Percentiles rank a stretch among this genome's conserved stretches.
These are phyloP conservation scores for Aureobasidium lini DNA, from an alignment of 2,329 filamentous ascomycete genomes.

Conservation along the genomic window DNA sequence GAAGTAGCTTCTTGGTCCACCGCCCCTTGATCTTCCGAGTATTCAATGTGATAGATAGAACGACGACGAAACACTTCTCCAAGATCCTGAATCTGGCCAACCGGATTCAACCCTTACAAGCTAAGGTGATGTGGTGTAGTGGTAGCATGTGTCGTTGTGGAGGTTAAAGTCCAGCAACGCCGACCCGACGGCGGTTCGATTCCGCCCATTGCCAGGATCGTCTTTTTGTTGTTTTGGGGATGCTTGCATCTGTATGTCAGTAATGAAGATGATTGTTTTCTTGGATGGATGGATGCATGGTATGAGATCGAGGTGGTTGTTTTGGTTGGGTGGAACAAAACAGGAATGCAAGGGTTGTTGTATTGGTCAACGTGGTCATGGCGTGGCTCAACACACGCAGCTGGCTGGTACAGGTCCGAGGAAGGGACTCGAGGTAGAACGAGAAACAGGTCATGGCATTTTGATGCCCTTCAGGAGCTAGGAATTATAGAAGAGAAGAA, in stretches of 20 bases:
- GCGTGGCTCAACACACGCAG: no score
- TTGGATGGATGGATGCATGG: no score
- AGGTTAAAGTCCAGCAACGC: constrained; percentile 2
- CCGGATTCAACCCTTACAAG: neutral
- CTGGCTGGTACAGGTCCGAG: no score
- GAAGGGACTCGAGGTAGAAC: no score
- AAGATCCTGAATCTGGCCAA: constrained; percentile 10
- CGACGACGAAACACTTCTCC: neutral
- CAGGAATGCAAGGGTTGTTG: neutral
- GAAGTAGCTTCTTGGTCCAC: no score
- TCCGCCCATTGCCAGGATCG: constrained; percentile 7
- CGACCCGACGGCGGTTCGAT: constrained; percentile 8
- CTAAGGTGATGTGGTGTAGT: constrained; percentile 10
- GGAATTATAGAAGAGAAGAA: no score
- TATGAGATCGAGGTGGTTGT: no score
- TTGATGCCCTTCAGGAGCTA: no score
- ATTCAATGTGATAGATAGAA: neutral
- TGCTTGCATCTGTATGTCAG: neutral
- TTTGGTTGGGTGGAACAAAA: neutral
- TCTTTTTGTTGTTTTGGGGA: neutral
- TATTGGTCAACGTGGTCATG: neutral
- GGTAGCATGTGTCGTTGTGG: constrained; percentile 9
- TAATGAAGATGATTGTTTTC: no score
- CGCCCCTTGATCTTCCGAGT: no score
- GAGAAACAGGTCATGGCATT: no score